Evolutionary conservation across 441 rosid species (phyloP).

Genomic region (Adansonia grandidieri): DNA sequence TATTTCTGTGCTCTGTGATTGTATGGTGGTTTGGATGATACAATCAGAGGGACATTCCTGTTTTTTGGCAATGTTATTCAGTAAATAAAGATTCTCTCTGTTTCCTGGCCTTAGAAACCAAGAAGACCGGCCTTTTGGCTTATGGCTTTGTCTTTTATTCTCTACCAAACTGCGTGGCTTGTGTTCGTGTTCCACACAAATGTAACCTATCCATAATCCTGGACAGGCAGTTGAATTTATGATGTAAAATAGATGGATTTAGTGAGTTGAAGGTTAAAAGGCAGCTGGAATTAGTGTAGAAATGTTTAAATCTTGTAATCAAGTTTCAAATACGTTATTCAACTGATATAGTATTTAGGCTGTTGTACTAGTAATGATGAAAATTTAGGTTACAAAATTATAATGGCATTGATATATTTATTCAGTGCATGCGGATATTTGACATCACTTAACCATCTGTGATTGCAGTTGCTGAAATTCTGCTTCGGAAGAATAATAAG

Average conservation of each 20-base stretch:
- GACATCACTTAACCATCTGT: background rate
- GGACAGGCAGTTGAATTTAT: background rate
- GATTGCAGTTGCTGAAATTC: slow-evolving; percentile 66
- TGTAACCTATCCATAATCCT: background rate
- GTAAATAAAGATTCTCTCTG: no score
- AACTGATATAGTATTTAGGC: background rate
- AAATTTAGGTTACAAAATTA: background rate
- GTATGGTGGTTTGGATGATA: background rate
- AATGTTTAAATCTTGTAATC: slow-evolving; percentile 1
- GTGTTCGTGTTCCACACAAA: background rate
- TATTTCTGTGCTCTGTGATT: background rate
- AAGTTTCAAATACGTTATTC: background rate
- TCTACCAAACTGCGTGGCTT: no score
- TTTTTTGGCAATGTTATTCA: background rate
- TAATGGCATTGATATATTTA: background rate
- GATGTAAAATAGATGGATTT: slow-evolving; percentile 2
- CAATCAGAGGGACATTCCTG: background rate
- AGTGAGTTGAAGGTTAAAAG: background rate
- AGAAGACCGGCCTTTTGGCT: background rate
- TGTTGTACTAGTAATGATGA: background rate
- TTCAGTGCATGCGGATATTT: slow-evolving; percentile 11
- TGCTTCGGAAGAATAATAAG: slow-evolving; percentile 72
- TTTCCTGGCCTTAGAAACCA: background rate
- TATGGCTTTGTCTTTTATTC: background rate
- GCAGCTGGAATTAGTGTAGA: background rate